A percentile compares a stretch with the other conserved stretches of the same genome.
phyloP scores from a whole-genome alignment of 2,329 filamentous ascomycete species.

The Sporothrix brunneoviolacea region DNA sequence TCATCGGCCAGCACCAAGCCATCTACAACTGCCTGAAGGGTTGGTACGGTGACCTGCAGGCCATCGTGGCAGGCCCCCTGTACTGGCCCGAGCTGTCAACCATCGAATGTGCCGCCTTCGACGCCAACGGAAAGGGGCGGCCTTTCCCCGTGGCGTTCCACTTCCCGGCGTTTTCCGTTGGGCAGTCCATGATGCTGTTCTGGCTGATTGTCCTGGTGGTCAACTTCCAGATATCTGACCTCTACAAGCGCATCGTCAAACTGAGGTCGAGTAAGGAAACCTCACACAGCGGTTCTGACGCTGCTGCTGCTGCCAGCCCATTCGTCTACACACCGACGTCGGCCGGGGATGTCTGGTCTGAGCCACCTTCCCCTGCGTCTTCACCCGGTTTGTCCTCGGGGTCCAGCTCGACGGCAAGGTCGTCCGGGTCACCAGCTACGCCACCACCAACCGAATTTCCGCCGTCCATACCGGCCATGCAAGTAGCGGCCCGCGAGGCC shows the following conservation, averaged over 20 bases:
- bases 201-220: constrained; percentile 17
- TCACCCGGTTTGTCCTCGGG: neutral
- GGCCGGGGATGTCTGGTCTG: no score
- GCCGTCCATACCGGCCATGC: neutral
- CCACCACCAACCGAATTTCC: neutral
- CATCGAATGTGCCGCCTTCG: constrained; percentile 4
- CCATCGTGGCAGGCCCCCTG: constrained; percentile 16
- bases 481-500: constrained; percentile 3
- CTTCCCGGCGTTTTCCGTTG: constrained; percentile 21
- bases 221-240: constrained; percentile 12
- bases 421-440: neutral
- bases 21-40: constrained; percentile 9
- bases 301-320: neutral
- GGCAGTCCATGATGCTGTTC: constrained; percentile 17
- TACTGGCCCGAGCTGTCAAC: constrained; percentile 20
- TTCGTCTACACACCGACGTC: neutral
- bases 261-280: neutral
- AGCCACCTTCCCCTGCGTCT: no score
- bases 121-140: neutral
- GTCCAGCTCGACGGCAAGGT: neutral
- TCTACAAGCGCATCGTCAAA: constrained; percentile 5
- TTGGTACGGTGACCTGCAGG: constrained; percentile 16
- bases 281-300: neutral
- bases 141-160: constrained; percentile 21
- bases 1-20: constrained; percentile 13